Conservation (phyloP, 2,329 filamentous ascomycete species). For the Madurella fahalii region DNA sequence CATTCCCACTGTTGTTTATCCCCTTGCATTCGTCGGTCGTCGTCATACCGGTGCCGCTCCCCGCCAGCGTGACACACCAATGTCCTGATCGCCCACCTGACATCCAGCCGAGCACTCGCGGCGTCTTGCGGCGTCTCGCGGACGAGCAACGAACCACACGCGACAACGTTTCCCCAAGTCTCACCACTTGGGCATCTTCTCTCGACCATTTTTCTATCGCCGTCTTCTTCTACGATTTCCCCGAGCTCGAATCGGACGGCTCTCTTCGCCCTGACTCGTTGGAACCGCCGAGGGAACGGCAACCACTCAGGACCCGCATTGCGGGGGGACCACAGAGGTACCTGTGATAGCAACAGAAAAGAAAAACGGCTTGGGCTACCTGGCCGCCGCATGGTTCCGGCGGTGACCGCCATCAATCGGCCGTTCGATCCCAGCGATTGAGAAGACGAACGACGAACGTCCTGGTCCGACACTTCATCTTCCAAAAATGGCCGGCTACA, state of each 20-base stretch:
- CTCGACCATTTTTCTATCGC: background rate
- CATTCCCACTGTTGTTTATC: background rate
- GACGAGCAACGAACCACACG: conserved; percentile 6
- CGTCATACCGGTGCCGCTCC: conserved; percentile 7
- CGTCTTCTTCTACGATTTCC: background rate
- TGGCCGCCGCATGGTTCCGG: conserved; percentile 5
- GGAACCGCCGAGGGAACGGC: background rate
- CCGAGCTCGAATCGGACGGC: background rate
- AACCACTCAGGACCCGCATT: background rate
- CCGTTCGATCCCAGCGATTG: background rate
- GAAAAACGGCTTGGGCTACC: background rate
- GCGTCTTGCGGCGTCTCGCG: background rate
- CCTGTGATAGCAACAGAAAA: background rate
- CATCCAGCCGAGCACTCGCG: conserved; percentile 1
- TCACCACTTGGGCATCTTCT: background rate
- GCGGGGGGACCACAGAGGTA: background rate
- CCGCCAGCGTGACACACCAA: conserved; percentile 15
- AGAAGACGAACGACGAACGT: background rate
- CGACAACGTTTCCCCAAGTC: background rate
- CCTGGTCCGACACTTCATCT: background rate
- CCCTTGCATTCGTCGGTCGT: conserved; percentile 13
- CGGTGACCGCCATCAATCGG: conserved; percentile 8
- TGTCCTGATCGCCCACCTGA: conserved; percentile 12
- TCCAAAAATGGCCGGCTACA: conserved; percentile 21
- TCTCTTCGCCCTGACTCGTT: background rate